Evolutionary conservation across 345 rosid species (phyloP), one percentile per base, ranked within the genome.

Genomic region (Gossypium stocksii): DNA sequence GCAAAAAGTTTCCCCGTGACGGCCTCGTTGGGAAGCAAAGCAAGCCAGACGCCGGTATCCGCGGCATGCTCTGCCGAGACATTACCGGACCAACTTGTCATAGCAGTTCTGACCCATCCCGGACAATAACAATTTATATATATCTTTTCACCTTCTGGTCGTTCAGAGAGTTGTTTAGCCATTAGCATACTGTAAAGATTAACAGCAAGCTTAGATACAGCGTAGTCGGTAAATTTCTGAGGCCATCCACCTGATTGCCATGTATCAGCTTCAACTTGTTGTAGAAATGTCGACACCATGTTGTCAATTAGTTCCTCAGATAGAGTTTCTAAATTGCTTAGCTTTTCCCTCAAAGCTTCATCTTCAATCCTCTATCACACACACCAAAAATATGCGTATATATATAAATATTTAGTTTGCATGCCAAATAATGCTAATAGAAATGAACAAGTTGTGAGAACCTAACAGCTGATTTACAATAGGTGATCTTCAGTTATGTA

Each of bases 201-300:
- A 29, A 95, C 98, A 1, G 90, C 99, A 72, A 95, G 96, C 79
- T 95, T 95, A 1, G 99, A 93, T 49, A 95, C 52, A 0, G 99
- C 85, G 80, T 93, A 95, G 83, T 93, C 98, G 0, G 98, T 95
- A 78, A 81, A 84, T 2, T 76, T 74, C 77, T 89, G 87, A 71
- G 99, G 99, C 99, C 99, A 95, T 15, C 97, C 98, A 48, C 94
- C 96, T 15, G 93, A 86, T 38, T 78, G 68, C 97, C 97, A 94
- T 3, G 85, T 85, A 38, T 88, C 90, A 25, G 87, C 90, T 58
- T 92, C 94, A 38, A 89, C 97, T 83, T 93, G 96, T 71, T 88
- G 78, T 16, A 93, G 77, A 84, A 95, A 95, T 74, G 81, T 88
- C 0, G 86, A 81, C 4, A 89, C 67, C 13, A 84, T 89, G 48